phyloP scores from a whole-genome alignment of 176 grass and related monocot genomes.

The Oryza glaberrima region DNA sequence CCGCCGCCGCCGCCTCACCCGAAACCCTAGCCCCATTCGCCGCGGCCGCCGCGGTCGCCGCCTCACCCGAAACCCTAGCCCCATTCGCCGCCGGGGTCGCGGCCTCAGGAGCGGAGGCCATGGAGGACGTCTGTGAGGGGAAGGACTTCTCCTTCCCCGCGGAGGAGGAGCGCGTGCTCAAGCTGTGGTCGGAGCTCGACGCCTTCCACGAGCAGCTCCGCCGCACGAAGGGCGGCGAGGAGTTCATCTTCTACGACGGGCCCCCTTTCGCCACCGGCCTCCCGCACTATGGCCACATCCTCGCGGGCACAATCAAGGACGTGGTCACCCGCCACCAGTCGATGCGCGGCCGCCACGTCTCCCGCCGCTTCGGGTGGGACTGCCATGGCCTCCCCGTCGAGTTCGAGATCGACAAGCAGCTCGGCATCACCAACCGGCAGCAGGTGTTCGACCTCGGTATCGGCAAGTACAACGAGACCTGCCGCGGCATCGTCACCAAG shows the following conservation, averaged over 20 bases:
- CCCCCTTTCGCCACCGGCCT: conserved; percentile 94
- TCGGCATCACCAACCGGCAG: conserved; percentile 75
- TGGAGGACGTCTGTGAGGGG: conserved; percentile 94
- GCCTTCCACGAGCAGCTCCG: conserved; percentile 85
- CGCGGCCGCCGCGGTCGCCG: conserved; percentile 25
- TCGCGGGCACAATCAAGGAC: conserved; percentile 99
- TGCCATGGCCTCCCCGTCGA: conserved; percentile 96
- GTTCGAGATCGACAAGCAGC: conserved; percentile 88
- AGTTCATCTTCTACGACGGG: conserved; percentile 97
- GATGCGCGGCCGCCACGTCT: conserved; percentile 82
- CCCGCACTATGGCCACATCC: conserved; percentile 94
- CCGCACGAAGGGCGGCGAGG: conserved; percentile 77
- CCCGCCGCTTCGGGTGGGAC: conserved; percentile 94
- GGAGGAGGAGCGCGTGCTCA: conserved; percentile 76
- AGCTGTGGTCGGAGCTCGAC: conserved; percentile 56
- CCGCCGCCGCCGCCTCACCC: conserved; percentile 9
- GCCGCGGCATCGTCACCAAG: conserved; percentile 90
- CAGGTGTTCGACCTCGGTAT: conserved; percentile 93
- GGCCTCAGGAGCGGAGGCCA: conserved; percentile 24
- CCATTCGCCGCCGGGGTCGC: background rate
- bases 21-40: conserved; percentile 2
- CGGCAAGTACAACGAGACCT: conserved; percentile 82
- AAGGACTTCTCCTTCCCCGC: conserved; percentile 87
- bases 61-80: conserved; percentile 3
- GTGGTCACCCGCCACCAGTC: conserved; percentile 97